These are phyloP conservation scores for Colletotrichum sp. DNA, from an alignment of 2,329 filamentous ascomycete genomes.

Conservation along the genomic window DNA sequence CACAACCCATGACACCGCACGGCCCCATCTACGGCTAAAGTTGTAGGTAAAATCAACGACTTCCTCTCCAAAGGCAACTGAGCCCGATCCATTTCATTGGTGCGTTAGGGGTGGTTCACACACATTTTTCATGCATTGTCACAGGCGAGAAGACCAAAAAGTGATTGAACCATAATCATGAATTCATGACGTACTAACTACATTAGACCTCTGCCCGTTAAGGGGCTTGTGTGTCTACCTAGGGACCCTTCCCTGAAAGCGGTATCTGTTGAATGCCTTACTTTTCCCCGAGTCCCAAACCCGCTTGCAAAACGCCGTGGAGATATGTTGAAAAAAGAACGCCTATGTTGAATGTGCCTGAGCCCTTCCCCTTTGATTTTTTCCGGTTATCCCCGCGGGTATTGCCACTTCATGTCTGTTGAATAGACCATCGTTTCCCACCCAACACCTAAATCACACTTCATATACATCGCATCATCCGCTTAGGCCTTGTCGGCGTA, in stretches of 20 bases:
- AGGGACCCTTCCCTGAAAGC: slow-evolving; percentile 21
- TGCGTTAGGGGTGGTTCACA: neutral
- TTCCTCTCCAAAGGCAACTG: neutral
- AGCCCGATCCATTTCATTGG: neutral
- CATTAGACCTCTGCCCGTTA: slow-evolving; percentile 22
- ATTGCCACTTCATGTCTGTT: slow-evolving; percentile 24
- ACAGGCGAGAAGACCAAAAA: neutral
- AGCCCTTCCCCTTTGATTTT: slow-evolving; percentile 16
- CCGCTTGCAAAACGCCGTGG: slow-evolving; percentile 24
- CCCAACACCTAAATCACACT: slow-evolving; percentile 22
- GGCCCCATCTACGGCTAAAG: neutral
- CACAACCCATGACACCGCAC: neutral
- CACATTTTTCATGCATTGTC: neutral
- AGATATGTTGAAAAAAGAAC: slow-evolving; percentile 26
- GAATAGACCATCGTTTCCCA: slow-evolving; percentile 23
- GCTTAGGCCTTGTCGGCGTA: slow-evolving; percentile 53
- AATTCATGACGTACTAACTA: slow-evolving; percentile 19
- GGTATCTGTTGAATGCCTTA: slow-evolving; percentile 25
- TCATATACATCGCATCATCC: slow-evolving; percentile 11
- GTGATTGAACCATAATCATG: slow-evolving; percentile 11
- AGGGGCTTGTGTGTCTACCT: slow-evolving; percentile 22
- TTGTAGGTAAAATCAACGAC: neutral
- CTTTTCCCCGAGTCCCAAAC: slow-evolving; percentile 23
- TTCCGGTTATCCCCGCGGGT: slow-evolving; percentile 24
- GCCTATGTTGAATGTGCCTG: slow-evolving; percentile 25